Percentiles rank a stretch among this genome's conserved stretches.
Evolutionary conservation across 208 protist genomes (phyloP).

Genomic region (Porcisia hertigi): DNA sequence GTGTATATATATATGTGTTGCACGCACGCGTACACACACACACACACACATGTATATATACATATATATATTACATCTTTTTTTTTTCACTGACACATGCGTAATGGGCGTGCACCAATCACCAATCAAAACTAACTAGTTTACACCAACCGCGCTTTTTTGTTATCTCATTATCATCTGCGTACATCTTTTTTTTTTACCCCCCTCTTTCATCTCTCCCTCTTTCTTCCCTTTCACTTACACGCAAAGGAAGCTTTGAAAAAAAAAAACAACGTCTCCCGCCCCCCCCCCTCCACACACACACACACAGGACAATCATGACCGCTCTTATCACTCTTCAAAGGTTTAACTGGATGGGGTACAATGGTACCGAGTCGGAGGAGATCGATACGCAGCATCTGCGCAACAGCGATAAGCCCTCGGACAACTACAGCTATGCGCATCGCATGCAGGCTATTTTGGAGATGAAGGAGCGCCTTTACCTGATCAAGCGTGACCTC

Average conservation of each 20-base stretch:
- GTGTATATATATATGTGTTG: not conserved
- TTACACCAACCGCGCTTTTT: too few species aligned
- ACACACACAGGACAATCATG: slow-evolving; percentile 12
- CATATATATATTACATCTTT: too few species aligned
- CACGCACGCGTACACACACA: not conserved
- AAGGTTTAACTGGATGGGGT: slow-evolving; percentile 89
- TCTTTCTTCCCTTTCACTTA: not conserved
- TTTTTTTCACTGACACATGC: too few species aligned
- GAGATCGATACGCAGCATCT: slow-evolving; percentile 48
- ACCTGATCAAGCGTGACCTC: slow-evolving; percentile 78
- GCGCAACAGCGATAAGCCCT: slow-evolving; percentile 23
- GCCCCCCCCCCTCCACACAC: not conserved
- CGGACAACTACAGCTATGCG: slow-evolving; percentile 60
- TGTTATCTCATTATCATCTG: too few species aligned
- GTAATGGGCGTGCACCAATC: too few species aligned
- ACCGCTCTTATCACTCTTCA: slow-evolving; percentile 62
- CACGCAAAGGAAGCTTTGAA: not conserved
- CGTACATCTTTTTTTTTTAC: too few species aligned
- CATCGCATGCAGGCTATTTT: slow-evolving; percentile 60
- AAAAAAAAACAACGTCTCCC: not conserved
- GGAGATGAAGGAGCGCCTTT: slow-evolving; percentile 66
- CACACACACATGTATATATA: not conserved
- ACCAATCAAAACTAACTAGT: too few species aligned
- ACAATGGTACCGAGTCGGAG: slow-evolving; percentile 74
- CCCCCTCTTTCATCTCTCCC: not conserved